phyloP scores from a whole-genome alignment of 495 filamentous ascomycete species.

The Penicillium ucsense region DNA sequence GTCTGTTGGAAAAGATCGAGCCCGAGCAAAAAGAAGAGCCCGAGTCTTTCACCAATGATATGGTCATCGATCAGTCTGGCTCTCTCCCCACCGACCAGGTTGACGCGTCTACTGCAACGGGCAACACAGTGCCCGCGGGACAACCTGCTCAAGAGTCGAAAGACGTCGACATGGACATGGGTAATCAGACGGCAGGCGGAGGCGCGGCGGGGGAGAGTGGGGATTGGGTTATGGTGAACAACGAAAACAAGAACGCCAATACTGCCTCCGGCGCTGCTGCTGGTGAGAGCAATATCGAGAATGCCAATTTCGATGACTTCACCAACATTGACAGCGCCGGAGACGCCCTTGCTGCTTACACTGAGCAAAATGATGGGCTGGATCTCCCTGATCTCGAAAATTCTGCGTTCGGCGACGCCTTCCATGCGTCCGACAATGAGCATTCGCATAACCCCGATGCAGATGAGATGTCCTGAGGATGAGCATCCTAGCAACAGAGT shows the following conservation, averaged over 20 bases:
- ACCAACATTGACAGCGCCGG: conserved; percentile 53
- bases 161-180: conserved; percentile 39
- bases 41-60: conserved; percentile 41
- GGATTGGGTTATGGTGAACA: conserved; percentile 53
- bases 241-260: conserved; percentile 29
- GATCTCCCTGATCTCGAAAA: conserved; percentile 46
- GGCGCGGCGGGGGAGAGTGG: conserved; percentile 32
- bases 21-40: conserved; percentile 28
- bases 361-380: conserved; percentile 40
- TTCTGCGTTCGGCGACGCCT: conserved; percentile 54
- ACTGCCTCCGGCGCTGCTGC: conserved; percentile 1
- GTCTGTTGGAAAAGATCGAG: conserved; percentile 52
- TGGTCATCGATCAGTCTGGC: conserved; percentile 57
- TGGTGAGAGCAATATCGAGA: conserved; percentile 27
- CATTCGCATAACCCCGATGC: conserved; percentile 34
- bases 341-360: conserved; percentile 51
- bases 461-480: conserved; percentile 32
- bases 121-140: conserved; percentile 21
- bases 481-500: background rate
- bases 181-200: conserved; percentile 16
- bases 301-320: conserved; percentile 43
- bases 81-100: conserved; percentile 54
- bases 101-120: conserved; percentile 40
- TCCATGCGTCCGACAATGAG: conserved; percentile 49
- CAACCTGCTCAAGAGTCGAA: conserved; percentile 11